Evolutionary conservation across 306 rosid species (phyloP).

Genomic region (Aeschynomene evenia): DNA sequence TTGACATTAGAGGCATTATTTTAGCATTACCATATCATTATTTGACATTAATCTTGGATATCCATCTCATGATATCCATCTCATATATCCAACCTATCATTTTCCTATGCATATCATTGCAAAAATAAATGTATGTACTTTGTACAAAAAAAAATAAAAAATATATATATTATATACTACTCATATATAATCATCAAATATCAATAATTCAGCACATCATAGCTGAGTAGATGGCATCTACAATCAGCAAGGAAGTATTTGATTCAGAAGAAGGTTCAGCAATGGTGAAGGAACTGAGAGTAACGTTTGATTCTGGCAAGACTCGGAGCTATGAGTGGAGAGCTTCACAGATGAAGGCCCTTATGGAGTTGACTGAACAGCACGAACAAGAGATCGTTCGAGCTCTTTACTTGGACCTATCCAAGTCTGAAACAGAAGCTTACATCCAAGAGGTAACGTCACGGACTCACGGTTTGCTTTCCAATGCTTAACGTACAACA

Average conservation of each 20-base stretch:
- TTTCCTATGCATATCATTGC: not conserved
- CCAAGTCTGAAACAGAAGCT: conserved; percentile 43
- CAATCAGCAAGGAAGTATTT: conserved; percentile 12
- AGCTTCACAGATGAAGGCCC: conserved; percentile 45
- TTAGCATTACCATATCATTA: too few species aligned
- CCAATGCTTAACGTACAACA: too few species aligned
- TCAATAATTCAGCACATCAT: too few species aligned
- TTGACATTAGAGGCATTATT: too few species aligned
- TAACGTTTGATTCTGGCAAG: conserved; percentile 36
- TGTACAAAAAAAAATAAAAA: too few species aligned
- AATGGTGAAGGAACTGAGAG: conserved; percentile 43
- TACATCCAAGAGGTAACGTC: conserved; percentile 42
- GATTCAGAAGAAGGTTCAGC: conserved; percentile 41
- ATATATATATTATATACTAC: too few species aligned
- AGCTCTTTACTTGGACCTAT: conserved; percentile 55
- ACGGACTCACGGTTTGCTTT: too few species aligned
- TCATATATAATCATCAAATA: too few species aligned
- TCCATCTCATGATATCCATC: too few species aligned
- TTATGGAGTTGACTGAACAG: conserved; percentile 22
- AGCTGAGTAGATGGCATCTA: conserved; percentile 2
- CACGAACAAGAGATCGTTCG: conserved; percentile 41
- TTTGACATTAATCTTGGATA: too few species aligned
- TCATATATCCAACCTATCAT: too few species aligned
- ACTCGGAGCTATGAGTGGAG: conserved; percentile 64
- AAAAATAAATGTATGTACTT: not conserved